Percentiles rank a stretch among this genome's conserved stretches.
These are phyloP conservation scores for Epichloe coenophiala DNA, from an alignment of 2,329 filamentous ascomycete genomes.

Conservation along the genomic window DNA sequence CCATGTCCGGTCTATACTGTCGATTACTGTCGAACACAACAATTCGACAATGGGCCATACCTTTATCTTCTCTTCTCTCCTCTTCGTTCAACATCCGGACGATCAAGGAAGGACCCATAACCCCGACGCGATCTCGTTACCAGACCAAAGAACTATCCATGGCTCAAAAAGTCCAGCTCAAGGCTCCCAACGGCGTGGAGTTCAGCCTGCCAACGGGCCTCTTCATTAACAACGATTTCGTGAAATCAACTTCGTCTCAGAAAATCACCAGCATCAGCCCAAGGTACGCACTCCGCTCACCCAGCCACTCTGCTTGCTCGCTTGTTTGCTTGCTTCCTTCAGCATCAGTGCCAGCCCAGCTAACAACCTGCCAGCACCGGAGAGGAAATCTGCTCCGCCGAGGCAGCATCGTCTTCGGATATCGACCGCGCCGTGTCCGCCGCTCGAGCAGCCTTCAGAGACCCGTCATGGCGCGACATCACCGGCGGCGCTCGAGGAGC, in stretches of 20 bases:
- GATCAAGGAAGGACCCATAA: too few relatives aligned
- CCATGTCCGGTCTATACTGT: too few relatives aligned
- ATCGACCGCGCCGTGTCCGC: slow-evolving; percentile 20
- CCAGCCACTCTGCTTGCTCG: neutral
- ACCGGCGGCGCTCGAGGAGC: slow-evolving; percentile 51
- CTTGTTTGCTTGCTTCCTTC: neutral
- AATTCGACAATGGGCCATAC: too few relatives aligned
- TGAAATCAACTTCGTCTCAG: slow-evolving; percentile 41
- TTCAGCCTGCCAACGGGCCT: slow-evolving; percentile 55
- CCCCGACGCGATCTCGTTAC: too few relatives aligned
- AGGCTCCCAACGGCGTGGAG: slow-evolving; percentile 45
- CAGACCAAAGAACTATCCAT: neutral
- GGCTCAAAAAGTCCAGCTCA: slow-evolving; percentile 12
- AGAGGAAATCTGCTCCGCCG: slow-evolving; percentile 18
- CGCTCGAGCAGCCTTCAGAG: slow-evolving; percentile 55
- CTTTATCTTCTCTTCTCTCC: too few relatives aligned
- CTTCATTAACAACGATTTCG: slow-evolving; percentile 69
- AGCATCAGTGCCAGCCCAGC: neutral
- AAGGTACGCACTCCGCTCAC: slow-evolving; percentile 12
- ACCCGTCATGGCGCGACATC: slow-evolving; percentile 56
- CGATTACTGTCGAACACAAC: too few relatives aligned
- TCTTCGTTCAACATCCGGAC: too few relatives aligned
- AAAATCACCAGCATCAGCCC: slow-evolving; percentile 47
- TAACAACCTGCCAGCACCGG: slow-evolving; percentile 13
- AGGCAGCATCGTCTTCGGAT: slow-evolving; percentile 17